Conservation (phyloP, 768 basidiomycete species). For the Suillus luteus region DNA sequence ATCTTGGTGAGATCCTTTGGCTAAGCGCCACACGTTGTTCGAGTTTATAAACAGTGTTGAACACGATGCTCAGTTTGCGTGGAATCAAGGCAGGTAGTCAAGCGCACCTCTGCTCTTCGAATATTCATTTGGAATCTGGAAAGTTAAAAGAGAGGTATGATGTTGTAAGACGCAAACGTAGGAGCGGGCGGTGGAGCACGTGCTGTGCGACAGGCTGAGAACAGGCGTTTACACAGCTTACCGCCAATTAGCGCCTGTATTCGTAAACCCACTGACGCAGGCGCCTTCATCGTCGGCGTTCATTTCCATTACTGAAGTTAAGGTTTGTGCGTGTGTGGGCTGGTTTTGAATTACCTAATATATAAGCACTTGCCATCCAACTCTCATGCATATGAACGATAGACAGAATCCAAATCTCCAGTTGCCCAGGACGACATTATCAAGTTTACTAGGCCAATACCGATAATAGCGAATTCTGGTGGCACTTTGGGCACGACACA, state of each 20-base stretch:
- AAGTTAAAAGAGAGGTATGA: not conserved
- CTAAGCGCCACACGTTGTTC: conserved; percentile 26
- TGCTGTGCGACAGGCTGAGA: not conserved
- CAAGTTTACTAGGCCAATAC: not conserved
- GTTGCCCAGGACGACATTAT: not conserved
- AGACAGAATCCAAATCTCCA: not conserved
- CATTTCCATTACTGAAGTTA: not conserved
- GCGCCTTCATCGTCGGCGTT: not conserved
- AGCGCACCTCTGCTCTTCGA: conserved; percentile 31
- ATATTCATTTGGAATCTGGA: conserved; percentile 28
- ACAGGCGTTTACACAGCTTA: conserved; percentile 6
- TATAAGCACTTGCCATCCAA: not conserved
- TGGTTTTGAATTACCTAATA: not conserved
- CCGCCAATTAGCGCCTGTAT: not conserved
- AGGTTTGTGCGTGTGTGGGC: not conserved
- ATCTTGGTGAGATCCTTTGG: conserved; percentile 49
- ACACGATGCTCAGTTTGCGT: not conserved
- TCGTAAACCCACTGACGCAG: not conserved
- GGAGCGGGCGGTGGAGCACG: not conserved
- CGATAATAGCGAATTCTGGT: not conserved
- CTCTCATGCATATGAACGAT: not conserved
- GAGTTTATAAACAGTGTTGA: not conserved
- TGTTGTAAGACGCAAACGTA: not conserved
- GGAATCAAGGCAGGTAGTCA: not conserved
- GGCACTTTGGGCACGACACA: not conserved